Evolutionary conservation across 257 asterid species (phyloP), one percentile per base, ranked within the genome.

Genomic region (Fraxinus anomala): DNA sequence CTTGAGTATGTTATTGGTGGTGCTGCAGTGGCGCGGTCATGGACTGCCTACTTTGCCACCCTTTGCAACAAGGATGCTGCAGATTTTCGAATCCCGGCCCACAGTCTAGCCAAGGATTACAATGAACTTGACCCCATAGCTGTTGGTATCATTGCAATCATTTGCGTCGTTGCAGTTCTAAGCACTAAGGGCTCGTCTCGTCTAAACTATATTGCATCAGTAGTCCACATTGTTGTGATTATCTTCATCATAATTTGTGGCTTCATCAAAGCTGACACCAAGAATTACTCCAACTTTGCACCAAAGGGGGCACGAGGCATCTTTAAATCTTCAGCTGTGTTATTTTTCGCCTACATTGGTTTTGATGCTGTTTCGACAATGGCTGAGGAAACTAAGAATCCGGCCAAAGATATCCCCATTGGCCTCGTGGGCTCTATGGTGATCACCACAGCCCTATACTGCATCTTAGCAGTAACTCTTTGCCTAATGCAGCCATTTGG

Each of bases 361-460:
- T 89, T 89, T 70, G 93, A 89, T 33, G 93, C 93, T 0, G 90
- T 89, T 19, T 79, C 93, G 42, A 89, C 93, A 44, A 81, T 89
- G 90, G 93, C 93, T 0, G 93, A 89, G 79, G 93, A 89, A 33
- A 86, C 91, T 2, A 86, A 86, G 68, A 84, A 89, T 17, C 93
- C 91, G 0, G 87, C 74, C 63, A 36, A 83, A 10, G 93, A 89
- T 31, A 86, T 89, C 75, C 93, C 93, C 17, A 82, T 89, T 2
- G 93, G 93, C 26, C 88, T 89, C 5, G 90, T 89, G 0, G 91
- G 93, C 1, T 89, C 93, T 1, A 87, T 89, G 89, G 86, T 87
- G 77, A 73, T 89, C 70, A 85, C 89, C 16, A 89, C 88, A 1
- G 2, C 42, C 13, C 13, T 87, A 6, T 89, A 89, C 80, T 89